Conservation (phyloP, 352 stramenopile species). For the Pythium pyrilobum region DNA sequence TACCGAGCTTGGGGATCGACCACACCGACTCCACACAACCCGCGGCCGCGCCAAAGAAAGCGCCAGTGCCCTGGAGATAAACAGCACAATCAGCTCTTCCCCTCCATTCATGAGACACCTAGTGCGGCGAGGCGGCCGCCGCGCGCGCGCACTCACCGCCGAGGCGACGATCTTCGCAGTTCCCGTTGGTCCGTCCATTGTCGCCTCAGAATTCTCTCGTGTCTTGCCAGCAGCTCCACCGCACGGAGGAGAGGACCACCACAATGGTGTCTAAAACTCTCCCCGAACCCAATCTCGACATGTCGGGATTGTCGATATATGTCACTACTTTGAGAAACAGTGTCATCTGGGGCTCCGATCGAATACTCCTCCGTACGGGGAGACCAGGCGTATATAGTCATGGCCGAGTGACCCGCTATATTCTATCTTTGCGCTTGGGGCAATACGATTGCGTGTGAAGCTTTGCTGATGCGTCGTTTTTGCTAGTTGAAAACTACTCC, state of each 20-base stretch:
- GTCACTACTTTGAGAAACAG: constrained; percentile 7
- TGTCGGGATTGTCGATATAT: constrained; percentile 3
- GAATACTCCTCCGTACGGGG: constrained; percentile 29
- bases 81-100: not conserved
- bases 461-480: constrained; percentile 93
- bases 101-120: not conserved
- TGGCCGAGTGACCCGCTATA: no score
- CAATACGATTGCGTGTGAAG: constrained; percentile 92
- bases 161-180: constrained; percentile 77
- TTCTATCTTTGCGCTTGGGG: constrained; percentile 89
- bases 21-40: constrained; percentile 84
- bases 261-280: constrained; percentile 6
- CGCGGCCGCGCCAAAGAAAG: constrained; percentile 68
- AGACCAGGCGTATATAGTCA: constrained; percentile 7
- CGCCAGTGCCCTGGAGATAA: constrained; percentile 46
- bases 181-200: constrained; percentile 56
- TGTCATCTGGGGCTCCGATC: no score
- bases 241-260: constrained; percentile 6
- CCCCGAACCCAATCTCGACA: not conserved
- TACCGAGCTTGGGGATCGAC: constrained; percentile 84
- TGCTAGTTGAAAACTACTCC: constrained; percentile 95
- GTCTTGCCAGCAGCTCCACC: constrained; percentile 5
- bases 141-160: constrained; percentile 33
- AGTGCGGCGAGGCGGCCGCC: not conserved
- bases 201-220: constrained; percentile 19